Evolutionary conservation across 2,329 filamentous ascomycete species (phyloP), one percentile per base, ranked within the genome.

Genomic region (Sordariomycetes sp.): DNA sequence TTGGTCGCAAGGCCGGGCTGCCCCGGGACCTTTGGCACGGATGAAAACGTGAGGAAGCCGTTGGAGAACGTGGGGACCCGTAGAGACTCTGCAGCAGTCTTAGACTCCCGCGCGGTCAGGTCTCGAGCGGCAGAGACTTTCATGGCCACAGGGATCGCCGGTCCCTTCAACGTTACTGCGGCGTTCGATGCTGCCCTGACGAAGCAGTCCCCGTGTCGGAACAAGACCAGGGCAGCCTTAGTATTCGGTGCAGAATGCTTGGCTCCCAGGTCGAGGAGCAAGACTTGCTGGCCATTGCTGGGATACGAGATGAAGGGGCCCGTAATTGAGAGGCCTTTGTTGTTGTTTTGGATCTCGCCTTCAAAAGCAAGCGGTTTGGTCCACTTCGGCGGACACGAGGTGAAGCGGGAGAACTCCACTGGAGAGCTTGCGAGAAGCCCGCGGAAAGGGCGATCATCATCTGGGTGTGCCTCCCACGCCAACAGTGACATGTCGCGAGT

Each of bases 401-500:
- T 42, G 36, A 45, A 56, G 32, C 55, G 55, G 36, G n/a, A 17
- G 32, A 50, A 56, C 34, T 56, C 55, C 10, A 20, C 28, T 1
- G 55, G 55, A 8, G 55, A 56, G 32, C 25, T 52, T 3, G 55
- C 55, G 17, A 39, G 39, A n/a, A 52, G n/a, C 20, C 55, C 55
- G 12, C 45, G 17, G 20, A 50, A 52, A 7, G 25, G 55, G 10
- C 55, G 28, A 10, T 52, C 10, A 28, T 57, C 56, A n/a, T 13
- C 24, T 13, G 56, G 22, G 13, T 20, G 22, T 22, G 58, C 51
- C 2, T 59, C 56, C 60, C 60, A 69, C 7, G 64, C 64, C 10
- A 72, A 68, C 1, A 72, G 61, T 3, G 66, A 68, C 39, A 72
- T 66, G 57, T 72, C 70, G 7, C 66, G 62, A 0, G 67, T 63